These are phyloP conservation scores for Phanerodontia chrysosporium DNA, from an alignment of 768 basidiomycete genomes.

Conservation along the genomic window DNA sequence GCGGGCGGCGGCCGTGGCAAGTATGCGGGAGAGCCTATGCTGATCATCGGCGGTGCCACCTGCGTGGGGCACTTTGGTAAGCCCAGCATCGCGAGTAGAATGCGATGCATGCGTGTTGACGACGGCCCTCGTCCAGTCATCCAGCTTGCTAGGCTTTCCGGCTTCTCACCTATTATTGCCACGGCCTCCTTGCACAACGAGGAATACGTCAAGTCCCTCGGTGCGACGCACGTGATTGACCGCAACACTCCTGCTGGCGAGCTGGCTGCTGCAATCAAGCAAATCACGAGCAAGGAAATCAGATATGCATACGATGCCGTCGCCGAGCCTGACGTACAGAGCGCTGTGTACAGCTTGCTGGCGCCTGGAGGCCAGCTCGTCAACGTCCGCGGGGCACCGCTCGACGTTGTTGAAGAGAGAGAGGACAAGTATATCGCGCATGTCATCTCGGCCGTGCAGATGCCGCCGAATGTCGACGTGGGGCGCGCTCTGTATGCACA, in stretches of 20 bases:
- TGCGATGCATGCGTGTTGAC: neutral
- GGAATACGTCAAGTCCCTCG: conserved; percentile 20
- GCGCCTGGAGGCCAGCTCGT: conserved; percentile 17
- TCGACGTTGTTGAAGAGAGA: conserved; percentile 1
- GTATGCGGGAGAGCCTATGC: conserved; percentile 28
- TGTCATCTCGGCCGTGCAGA: conserved; percentile 10
- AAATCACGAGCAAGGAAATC: conserved; percentile 4
- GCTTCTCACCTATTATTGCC: conserved; percentile 28
- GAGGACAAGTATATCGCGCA: conserved; percentile 8
- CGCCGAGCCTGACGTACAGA: conserved; percentile 10
- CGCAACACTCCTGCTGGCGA: conserved; percentile 3
- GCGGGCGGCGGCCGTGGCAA: conserved; percentile 23
- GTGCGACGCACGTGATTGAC: conserved; percentile 28
- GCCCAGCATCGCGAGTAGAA: conserved; percentile 1
- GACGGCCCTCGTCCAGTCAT: conserved; percentile 16
- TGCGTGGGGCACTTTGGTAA: conserved; percentile 28
- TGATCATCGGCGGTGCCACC: conserved; percentile 27
- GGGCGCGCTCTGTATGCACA: conserved; percentile 1
- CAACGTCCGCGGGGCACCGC: neutral
- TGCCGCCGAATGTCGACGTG: conserved; percentile 1
- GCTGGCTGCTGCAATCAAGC: neutral
- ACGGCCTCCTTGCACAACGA: conserved; percentile 25
- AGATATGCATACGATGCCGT: conserved; percentile 18
- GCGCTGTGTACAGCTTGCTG: conserved; percentile 17
- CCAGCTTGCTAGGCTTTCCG: conserved; percentile 26